A percentile compares a stretch with the other conserved stretches of the same genome.
Conservation (phyloP, 495 filamentous ascomycete species). For the Penicillium diatomitis region DNA sequence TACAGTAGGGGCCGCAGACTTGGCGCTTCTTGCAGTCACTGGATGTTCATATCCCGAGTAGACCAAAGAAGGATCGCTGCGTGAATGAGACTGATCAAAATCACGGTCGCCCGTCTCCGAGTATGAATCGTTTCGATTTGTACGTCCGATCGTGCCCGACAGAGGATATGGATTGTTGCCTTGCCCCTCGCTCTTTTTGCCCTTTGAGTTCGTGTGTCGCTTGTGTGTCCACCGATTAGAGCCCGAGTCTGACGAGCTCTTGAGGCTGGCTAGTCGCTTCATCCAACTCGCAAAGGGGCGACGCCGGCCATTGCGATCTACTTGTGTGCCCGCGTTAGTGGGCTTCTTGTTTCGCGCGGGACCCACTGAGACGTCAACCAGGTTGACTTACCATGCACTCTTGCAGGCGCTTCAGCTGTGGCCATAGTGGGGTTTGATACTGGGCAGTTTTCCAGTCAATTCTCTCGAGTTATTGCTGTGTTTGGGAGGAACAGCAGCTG, state of each 20-base stretch:
- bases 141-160: constrained; percentile 40
- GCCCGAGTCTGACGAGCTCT: constrained; percentile 47
- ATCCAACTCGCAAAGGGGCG: constrained; percentile 88
- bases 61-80: constrained; percentile 44
- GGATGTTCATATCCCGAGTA: constrained; percentile 51
- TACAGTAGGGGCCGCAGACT: constrained; percentile 66
- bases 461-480: constrained; percentile 1
- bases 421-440: constrained; percentile 42
- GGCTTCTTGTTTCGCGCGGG: constrained; percentile 6
- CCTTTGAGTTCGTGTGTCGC: constrained; percentile 37
- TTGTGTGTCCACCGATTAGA: constrained; percentile 42
- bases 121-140: constrained; percentile 46
- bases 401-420: constrained; percentile 54
- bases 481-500: constrained; percentile 4
- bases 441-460: not conserved
- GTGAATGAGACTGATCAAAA: constrained; percentile 25
- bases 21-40: constrained; percentile 51
- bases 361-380: not conserved
- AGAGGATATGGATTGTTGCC: constrained; percentile 82
- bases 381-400: constrained; percentile 51
- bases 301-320: constrained; percentile 62
- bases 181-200: constrained; percentile 50
- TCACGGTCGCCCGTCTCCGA: constrained; percentile 17
- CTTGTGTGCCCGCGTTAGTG: constrained; percentile 9
- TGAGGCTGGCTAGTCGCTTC: constrained; percentile 86